Evolutionary conservation across 176 grass and related monocot genomes (phyloP).

Genomic region (Musa itinerans): DNA sequence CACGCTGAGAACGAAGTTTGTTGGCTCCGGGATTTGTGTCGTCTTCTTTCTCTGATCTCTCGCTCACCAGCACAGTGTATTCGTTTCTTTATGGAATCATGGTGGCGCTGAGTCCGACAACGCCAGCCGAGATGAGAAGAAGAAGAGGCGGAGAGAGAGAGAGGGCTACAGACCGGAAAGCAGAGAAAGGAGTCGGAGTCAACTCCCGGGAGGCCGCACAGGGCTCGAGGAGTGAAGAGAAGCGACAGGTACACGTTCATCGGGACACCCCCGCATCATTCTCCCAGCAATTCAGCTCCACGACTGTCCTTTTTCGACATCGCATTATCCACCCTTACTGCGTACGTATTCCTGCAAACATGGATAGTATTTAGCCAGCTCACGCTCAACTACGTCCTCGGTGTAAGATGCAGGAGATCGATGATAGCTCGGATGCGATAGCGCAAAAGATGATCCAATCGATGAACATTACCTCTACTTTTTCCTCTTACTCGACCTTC

Average conservation of each 20-base stretch:
- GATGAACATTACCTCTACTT: too few relatives aligned
- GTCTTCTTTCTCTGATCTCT: background rate
- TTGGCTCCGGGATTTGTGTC: background rate
- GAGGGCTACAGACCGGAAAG: too few relatives aligned
- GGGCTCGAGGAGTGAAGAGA: background rate
- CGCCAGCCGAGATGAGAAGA: background rate
- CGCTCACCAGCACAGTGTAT: background rate
- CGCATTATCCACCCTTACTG: background rate
- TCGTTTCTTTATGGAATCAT: background rate
- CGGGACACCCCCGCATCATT: background rate
- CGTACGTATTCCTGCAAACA: too few relatives aligned
- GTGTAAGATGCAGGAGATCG: too few relatives aligned
- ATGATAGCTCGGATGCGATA: too few relatives aligned
- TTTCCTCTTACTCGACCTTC: too few relatives aligned
- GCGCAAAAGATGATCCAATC: too few relatives aligned
- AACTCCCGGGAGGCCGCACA: slow-evolving; percentile 2
- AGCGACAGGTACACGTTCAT: slow-evolving; percentile 5
- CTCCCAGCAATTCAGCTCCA: slow-evolving; percentile 4
- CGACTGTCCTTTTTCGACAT: background rate
- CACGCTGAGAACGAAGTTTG: background rate
- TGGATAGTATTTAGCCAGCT: too few relatives aligned
- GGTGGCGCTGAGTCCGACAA: background rate
- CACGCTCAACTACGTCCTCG: too few relatives aligned
- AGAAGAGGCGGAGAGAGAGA: background rate
- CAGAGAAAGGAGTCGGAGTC: background rate